Conservation (phyloP, 2,329 filamentous ascomycete species). For the Aspergillus arachidicola region DNA sequence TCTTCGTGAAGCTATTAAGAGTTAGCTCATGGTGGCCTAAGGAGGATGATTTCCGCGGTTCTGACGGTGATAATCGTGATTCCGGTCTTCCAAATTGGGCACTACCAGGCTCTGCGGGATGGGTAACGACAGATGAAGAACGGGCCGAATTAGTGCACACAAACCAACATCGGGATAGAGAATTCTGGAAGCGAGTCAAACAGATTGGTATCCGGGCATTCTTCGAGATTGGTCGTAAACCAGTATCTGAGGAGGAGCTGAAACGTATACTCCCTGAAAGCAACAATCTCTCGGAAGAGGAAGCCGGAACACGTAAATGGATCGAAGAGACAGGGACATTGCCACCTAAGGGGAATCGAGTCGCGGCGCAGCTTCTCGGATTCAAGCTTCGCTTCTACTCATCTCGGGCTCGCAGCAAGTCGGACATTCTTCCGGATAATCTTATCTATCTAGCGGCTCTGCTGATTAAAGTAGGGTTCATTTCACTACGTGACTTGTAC, state of each 20-base stretch:
- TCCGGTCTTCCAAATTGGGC: slow-evolving; percentile 83
- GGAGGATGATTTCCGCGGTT: slow-evolving; percentile 54
- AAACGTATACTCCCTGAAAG: slow-evolving; percentile 49
- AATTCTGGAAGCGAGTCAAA: slow-evolving; percentile 81
- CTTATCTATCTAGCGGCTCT: slow-evolving; percentile 88
- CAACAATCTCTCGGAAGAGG: slow-evolving; percentile 47
- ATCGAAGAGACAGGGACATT: slow-evolving; percentile 78
- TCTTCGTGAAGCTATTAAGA: slow-evolving; percentile 90
- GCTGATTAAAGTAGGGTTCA: slow-evolving; percentile 95
- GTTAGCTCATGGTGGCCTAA: slow-evolving; percentile 97
- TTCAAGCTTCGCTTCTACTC: slow-evolving; percentile 98
- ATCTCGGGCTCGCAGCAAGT: slow-evolving; percentile 71
- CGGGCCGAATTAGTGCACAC: slow-evolving; percentile 59
- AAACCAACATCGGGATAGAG: slow-evolving; percentile 67
- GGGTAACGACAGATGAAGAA: slow-evolving; percentile 69
- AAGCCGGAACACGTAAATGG: slow-evolving; percentile 69
- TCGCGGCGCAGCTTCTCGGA: slow-evolving; percentile 90
- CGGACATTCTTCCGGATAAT: slow-evolving; percentile 84
- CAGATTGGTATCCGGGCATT: slow-evolving; percentile 79
- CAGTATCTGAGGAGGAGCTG: slow-evolving; percentile 62
- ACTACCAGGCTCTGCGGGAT: slow-evolving; percentile 67
- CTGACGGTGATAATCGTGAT: slow-evolving; percentile 39
- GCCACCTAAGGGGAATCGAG: slow-evolving; percentile 82
- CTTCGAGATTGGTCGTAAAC: slow-evolving; percentile 81
- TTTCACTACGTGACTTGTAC: slow-evolving; percentile 88